Conservation (phyloP, 805 yeast species). For the Lipomyces yamanashiensis region DNA sequence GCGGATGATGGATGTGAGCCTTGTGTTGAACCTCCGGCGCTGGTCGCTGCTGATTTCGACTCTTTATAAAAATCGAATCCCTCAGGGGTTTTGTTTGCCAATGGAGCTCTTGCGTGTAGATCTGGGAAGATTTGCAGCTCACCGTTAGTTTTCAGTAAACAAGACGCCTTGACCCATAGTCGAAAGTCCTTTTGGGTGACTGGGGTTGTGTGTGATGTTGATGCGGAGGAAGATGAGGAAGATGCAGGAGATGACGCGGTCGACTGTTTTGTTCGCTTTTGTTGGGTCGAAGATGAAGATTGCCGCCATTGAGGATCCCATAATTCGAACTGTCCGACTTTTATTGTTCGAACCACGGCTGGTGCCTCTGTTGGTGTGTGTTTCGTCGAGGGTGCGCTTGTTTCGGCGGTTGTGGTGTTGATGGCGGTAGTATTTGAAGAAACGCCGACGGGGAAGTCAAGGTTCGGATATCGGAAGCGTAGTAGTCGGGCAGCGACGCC, state of each 20-base stretch:
- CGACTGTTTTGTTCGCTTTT: slow-evolving; percentile 8
- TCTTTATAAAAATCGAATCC: slow-evolving; percentile 8
- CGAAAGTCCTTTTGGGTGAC: neutral
- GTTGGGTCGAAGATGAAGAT: neutral
- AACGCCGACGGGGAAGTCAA: slow-evolving; percentile 19
- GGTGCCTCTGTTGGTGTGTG: neutral
- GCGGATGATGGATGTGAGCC: neutral
- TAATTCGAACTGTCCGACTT: slow-evolving; percentile 32
- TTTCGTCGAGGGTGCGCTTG: neutral
- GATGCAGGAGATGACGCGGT: neutral
- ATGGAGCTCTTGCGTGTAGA: neutral
- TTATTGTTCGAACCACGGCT: slow-evolving; percentile 22
- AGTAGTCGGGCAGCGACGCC: slow-evolving; percentile 28
- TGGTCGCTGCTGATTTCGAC: neutral
- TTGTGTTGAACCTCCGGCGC: neutral
- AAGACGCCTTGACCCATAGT: slow-evolving; percentile 27
- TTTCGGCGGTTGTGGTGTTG: neutral
- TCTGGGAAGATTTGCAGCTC: slow-evolving; percentile 33
- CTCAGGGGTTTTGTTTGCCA: neutral
- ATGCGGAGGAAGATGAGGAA: neutral
- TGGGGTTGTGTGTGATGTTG: neutral
- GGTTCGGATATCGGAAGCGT: slow-evolving; percentile 29
- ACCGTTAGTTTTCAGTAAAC: slow-evolving; percentile 32
- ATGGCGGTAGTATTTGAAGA: neutral
- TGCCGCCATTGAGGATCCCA: slow-evolving; percentile 27